Base-by-base conservation (phyloP, 2,329 filamentous ascomycete genomes). In the Lachnellula arida region DNA sequence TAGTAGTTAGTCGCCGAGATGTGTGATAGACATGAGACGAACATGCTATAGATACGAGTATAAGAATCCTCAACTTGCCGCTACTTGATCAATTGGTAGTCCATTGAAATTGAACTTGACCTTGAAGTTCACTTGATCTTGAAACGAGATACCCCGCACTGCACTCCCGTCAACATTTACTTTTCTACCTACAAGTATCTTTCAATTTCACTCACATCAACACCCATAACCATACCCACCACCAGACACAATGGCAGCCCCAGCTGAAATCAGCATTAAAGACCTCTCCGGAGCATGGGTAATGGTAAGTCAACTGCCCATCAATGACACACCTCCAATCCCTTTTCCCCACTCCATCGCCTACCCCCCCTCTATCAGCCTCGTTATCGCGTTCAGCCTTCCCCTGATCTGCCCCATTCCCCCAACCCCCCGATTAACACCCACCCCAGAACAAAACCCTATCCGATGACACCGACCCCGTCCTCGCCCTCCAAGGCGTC, bases 401-500 rank as follows among this genome's bases (percentile, higher is more conserved):
- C 19, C 32, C 44, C 39, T 8, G 23, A 9, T 32, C 43, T 25
- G 23, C 46, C 11, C 34, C 32, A 37, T 22, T n/a, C 5, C 25
- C 25, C 25, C 25, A 6, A 25, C 28, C 28, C 28, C 19, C 48
- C 40, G 46, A 39, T 46, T 54, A 49, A 40, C 52, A 40, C 46
- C 17, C 17, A 32, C 12, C 60, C 34, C 63, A 86, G 83, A 85
- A 87, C 73, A 82, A 84, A 70, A 72, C 73, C 55, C 70, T 85
- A 61, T 85, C 82, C 57, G 80, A 84, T 62, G 72, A 79, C 58
- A 73, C 78, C 32, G 82, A 86, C 53, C 68, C 78, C 2, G 74
- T 87, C 57, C 79, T 89, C 46, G 69, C 75, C 44, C 74, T 85
- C 68, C 81, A 84, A 77, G 78, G 78, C 46, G 70, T 82, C 53